These are phyloP conservation scores for Anastatica hierochuntica DNA, from an alignment of 345 rosid species.

Conservation along the genomic window DNA sequence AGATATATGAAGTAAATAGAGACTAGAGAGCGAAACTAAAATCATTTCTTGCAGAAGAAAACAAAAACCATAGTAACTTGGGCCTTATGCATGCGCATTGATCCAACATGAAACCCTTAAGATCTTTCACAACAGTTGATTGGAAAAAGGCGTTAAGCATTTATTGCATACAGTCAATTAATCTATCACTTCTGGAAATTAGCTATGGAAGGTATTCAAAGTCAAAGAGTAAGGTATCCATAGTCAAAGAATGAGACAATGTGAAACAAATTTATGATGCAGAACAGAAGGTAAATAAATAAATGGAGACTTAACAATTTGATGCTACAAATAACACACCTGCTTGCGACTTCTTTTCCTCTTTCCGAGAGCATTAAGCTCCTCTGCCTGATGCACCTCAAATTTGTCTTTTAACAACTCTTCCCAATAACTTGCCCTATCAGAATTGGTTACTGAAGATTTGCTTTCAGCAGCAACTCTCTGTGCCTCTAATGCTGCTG, in stretches of 20 bases:
- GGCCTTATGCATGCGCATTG: no score
- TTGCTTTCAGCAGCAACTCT: conserved; percentile 50
- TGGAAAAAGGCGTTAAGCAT: no score
- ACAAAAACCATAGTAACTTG: not conserved
- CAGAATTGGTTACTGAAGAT: conserved; percentile 42
- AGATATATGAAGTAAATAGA: not conserved
- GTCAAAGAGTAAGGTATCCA: no score
- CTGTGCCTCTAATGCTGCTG: conserved; percentile 56
- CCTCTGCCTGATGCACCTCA: conserved; percentile 79
- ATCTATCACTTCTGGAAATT: not conserved
- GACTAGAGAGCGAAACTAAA: not conserved
- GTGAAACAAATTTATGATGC: not conserved
- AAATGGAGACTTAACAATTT: not conserved
- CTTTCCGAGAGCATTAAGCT: conserved; percentile 78
- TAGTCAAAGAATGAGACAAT: not conserved
- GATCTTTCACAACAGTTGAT: no score
- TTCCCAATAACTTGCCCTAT: conserved; percentile 82
- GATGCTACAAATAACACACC: conserved; percentile 34
- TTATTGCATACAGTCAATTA: not conserved
- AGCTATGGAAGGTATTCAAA: conserved; percentile 8
- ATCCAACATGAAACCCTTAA: no score
- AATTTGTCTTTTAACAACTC: conserved; percentile 73
- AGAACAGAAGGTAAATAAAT: not conserved
- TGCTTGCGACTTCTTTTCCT: conserved; percentile 96
- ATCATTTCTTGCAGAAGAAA: not conserved